Evolutionary conservation across 169 alveolate genomes (phyloP).

Genomic region (Plasmodium knowlesi): DNA sequence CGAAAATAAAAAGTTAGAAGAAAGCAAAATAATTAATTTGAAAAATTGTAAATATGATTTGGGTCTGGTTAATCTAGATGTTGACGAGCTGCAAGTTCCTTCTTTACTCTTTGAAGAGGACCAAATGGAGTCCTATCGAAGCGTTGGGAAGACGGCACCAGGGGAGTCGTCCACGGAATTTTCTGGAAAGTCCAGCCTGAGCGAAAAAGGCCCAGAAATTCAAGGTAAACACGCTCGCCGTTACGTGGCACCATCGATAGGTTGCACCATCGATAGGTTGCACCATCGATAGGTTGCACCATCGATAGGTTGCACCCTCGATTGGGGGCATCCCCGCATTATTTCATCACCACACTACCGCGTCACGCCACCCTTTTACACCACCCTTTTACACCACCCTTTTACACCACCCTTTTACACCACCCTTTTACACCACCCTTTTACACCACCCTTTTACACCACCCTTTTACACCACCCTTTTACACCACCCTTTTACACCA

Average conservation of each 20-base stretch:
- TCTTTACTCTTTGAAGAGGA: not conserved
- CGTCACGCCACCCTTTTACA: not conserved
- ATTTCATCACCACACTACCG: not conserved
- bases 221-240: not conserved
- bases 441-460: not conserved
- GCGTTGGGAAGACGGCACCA: not conserved
- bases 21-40: not conserved
- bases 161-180: not conserved
- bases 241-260: not conserved
- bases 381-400: not conserved
- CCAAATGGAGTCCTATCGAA: not conserved
- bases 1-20: constrained; percentile 35
- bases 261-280: not conserved
- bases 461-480: not conserved
- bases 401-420: not conserved
- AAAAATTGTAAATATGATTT: constrained; percentile 9
- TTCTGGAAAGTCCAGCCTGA: not conserved
- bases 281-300: not conserved
- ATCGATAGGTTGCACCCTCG: not conserved
- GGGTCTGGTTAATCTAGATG: not conserved
- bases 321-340: not conserved
- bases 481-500: not conserved
- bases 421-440: not conserved
- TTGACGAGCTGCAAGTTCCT: not conserved
- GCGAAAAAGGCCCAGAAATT: not conserved